These are phyloP conservation scores for Tricladium varicosporioides DNA, from an alignment of 2,329 filamentous ascomycete species.

Conservation along the genomic window DNA sequence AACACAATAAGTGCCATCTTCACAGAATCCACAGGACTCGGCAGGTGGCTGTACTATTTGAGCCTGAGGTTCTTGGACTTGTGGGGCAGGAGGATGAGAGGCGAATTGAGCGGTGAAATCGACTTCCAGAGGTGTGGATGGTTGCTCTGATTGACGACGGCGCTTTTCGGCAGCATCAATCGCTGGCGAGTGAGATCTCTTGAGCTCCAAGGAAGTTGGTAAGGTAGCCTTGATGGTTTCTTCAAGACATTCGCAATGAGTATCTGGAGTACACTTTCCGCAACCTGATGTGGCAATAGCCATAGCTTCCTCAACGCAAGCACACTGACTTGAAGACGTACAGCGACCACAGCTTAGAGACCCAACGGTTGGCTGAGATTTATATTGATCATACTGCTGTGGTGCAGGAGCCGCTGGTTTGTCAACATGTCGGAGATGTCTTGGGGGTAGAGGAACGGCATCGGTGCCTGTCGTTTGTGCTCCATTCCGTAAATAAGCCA, in stretches of 20 bases:
- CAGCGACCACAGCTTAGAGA: slow-evolving; percentile 54
- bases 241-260: slow-evolving; percentile 61
- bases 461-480: slow-evolving; percentile 34
- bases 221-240: slow-evolving; percentile 34
- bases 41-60: slow-evolving; percentile 42
- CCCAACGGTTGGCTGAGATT: slow-evolving; percentile 31
- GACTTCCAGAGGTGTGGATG: slow-evolving; percentile 56
- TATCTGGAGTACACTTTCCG: slow-evolving; percentile 61
- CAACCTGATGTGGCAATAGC: slow-evolving; percentile 57
- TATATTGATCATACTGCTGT: slow-evolving; percentile 17
- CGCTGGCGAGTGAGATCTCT: slow-evolving; percentile 32
- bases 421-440: slow-evolving; percentile 26
- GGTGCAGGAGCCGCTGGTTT: slow-evolving; percentile 21
- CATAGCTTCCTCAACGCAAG: slow-evolving; percentile 58
- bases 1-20: slow-evolving; percentile 77
- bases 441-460: slow-evolving; percentile 40
- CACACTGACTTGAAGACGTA: slow-evolving; percentile 50
- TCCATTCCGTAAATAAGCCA: slow-evolving; percentile 35
- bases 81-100: slow-evolving; percentile 35
- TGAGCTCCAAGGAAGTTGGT: slow-evolving; percentile 23
- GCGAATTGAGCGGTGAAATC: slow-evolving; percentile 71
- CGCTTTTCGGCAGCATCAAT: slow-evolving; percentile 49
- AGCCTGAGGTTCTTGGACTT: slow-evolving; percentile 21
- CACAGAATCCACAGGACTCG: slow-evolving; percentile 79
- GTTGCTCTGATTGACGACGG: slow-evolving; percentile 45